phyloP scores from a whole-genome alignment of 768 basidiomycete genomes.

The Candolleomyces efflorescens region DNA sequence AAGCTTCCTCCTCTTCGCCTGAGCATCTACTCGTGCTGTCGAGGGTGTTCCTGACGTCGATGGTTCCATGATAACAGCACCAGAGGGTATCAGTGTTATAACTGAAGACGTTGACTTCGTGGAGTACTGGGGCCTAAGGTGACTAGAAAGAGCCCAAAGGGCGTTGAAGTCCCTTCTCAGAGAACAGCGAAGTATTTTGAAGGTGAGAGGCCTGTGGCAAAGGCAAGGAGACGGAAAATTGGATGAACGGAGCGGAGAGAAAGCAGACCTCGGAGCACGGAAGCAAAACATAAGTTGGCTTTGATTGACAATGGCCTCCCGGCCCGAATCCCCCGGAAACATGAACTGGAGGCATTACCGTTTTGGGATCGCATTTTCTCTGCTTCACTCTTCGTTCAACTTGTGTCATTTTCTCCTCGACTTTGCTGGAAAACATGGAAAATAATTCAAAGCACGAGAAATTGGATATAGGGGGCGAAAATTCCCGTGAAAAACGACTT shows the following conservation, averaged over 20 bases:
- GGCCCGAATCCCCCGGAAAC: too few species aligned
- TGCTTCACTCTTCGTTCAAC: not conserved
- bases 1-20: conserved; percentile 36
- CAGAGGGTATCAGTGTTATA: not conserved
- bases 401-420: not conserved
- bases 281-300: too few species aligned
- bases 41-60: too few species aligned
- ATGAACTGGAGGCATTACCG: too few species aligned
- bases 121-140: not conserved
- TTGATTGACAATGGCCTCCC: too few species aligned
- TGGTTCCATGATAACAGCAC: not conserved
- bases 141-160: not conserved
- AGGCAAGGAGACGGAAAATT: not conserved
- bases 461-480: conserved; percentile 13
- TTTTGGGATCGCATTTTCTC: too few species aligned
- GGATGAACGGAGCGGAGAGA: not conserved
- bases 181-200: not conserved
- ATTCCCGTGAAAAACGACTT: conserved; percentile 11
- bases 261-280: not conserved
- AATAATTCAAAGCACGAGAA: not conserved
- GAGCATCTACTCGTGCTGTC: not conserved
- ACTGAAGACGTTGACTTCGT: too few species aligned
- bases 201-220: not conserved
- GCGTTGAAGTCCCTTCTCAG: not conserved
- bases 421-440: not conserved